Conservation (phyloP, 345 rosid genomes). For the Populus nigra region DNA sequence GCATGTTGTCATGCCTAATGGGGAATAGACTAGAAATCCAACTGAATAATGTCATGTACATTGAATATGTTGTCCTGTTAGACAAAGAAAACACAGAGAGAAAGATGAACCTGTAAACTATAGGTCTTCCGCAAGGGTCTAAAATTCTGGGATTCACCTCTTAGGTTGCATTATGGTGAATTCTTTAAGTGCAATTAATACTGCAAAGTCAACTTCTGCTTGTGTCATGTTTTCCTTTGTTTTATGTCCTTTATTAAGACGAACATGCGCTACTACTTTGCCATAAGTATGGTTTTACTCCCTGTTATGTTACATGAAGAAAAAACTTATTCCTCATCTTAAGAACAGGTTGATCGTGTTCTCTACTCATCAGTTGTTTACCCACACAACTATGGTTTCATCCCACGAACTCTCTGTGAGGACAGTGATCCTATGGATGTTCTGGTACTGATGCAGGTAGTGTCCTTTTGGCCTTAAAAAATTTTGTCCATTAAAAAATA, state of each 20-base stretch:
- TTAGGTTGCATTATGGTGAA: too few relatives aligned
- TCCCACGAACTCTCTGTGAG: slow-evolving; percentile 92
- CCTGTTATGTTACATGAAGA: not conserved
- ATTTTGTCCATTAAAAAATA: not conserved
- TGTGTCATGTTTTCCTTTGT: not conserved
- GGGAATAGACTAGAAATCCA: not conserved
- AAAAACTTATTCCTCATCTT: slow-evolving; percentile 1
- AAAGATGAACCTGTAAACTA: not conserved
- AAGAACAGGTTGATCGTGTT: slow-evolving; percentile 81
- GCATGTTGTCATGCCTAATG: not conserved
- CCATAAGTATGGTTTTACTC: not conserved
- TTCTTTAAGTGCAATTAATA: too few relatives aligned
- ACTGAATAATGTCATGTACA: not conserved
- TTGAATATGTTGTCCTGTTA: not conserved
- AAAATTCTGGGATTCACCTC: too few relatives aligned
- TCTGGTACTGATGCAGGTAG: slow-evolving; percentile 93
- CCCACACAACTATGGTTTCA: slow-evolving; percentile 98
- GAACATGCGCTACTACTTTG: not conserved
- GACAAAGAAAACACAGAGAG: not conserved
- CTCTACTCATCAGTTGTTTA: slow-evolving; percentile 98
- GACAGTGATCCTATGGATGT: slow-evolving; percentile 99
- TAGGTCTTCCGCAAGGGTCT: too few relatives aligned
- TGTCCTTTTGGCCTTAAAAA: slow-evolving; percentile 11
- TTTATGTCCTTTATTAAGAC: not conserved
- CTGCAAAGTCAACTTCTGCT: too few relatives aligned